These are phyloP conservation scores for Diaporthe ampelina DNA, from an alignment of 2,329 filamentous ascomycete genomes.

Conservation along the genomic window DNA sequence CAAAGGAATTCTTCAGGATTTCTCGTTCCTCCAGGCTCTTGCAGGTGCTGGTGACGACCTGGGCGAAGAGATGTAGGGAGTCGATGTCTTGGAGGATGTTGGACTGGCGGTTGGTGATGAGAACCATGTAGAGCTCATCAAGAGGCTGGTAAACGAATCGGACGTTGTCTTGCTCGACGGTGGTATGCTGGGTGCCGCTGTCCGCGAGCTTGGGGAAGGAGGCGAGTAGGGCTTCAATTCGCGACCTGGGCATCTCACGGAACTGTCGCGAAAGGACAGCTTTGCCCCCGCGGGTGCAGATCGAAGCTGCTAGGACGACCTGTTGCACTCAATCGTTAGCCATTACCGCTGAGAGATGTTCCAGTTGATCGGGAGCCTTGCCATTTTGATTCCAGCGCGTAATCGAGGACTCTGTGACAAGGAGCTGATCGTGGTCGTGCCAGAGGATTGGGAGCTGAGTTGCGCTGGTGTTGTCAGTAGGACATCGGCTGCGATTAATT, in stretches of 20 bases:
- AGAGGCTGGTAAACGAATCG: constrained; percentile 99
- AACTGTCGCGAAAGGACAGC: constrained; percentile 98
- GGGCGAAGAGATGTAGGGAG: constrained; percentile 96
- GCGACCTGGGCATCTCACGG: constrained; percentile 95
- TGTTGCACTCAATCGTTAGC: constrained; percentile 54
- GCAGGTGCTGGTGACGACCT: constrained; percentile 97
- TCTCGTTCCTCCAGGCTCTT: constrained; percentile 96
- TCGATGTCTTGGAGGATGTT: constrained; percentile 99
- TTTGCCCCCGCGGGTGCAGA: constrained; percentile 98
- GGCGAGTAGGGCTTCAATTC: constrained; percentile 95
- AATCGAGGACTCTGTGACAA: constrained; percentile 26
- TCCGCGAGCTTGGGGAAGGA: constrained; percentile 98
- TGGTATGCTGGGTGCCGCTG: constrained; percentile 96
- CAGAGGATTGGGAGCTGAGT: constrained; percentile 21
- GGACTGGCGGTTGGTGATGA: constrained; percentile 99
- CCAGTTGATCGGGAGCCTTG: constrained; percentile 45
- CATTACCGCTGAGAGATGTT: neutral
- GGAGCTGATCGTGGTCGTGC: constrained; percentile 40
- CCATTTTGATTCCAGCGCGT: constrained; percentile 53
- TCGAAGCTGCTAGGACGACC: constrained; percentile 98
- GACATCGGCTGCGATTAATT: constrained; percentile 34
- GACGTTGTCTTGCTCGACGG: constrained; percentile 98
- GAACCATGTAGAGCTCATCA: constrained; percentile 99
- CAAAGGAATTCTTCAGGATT: constrained; percentile 94
- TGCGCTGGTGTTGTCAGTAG: constrained; percentile 10